Base-by-base conservation (phyloP, 1,284 basidiomycete genomes). In the Mycocalia duriaeana region DNA sequence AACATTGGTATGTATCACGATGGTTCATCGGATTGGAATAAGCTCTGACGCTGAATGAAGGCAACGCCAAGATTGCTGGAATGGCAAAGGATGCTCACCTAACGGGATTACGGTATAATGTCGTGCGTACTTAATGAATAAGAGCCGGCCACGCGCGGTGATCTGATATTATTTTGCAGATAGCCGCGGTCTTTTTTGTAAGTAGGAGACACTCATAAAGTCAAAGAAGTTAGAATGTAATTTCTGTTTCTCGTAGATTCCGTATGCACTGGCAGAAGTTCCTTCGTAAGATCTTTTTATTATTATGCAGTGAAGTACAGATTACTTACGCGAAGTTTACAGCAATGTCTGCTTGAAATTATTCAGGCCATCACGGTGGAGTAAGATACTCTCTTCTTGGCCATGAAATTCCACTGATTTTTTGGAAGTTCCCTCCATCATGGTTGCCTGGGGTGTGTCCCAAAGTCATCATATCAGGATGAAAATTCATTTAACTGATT, bases 181-280 rank as follows among this genome's bases (percentile, higher is more conserved):
- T 73, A 44, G 70, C 73, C 13, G 75, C 73, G 3, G 71, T 75
- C 23, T 76, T 77, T 51, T 76, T 75, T 44, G 74, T 76, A 42
- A 18, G 74, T 54, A 3, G 3, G 19, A 39, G n/a, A n/a, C n/a
- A n/a, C n/a, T n/a, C n/a, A n/a, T n/a, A n/a, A n/a, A n/a, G n/a
- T n/a, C n/a, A n/a, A n/a, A n/a, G n/a, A n/a, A n/a, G n/a, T 11
- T 16, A 5, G 37, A 14, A 39, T 16, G 20, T 14, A 16, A 16
- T 1, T 16, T 39, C 7, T 20, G 13, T 39, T 39, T n/a, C 37
- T n/a, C 19, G 19, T 39, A 76, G 73, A 57, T 76, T 36, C 63
- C 67, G 8, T 77, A 76, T 49, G 64, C 71, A 14, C 52, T 76
- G 19, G 70, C 69, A 3, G 73, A 76, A 55, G 65, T 75, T 6